phyloP scores from a whole-genome alignment of 345 rosid genomes.

The Sapria himalayana region DNA sequence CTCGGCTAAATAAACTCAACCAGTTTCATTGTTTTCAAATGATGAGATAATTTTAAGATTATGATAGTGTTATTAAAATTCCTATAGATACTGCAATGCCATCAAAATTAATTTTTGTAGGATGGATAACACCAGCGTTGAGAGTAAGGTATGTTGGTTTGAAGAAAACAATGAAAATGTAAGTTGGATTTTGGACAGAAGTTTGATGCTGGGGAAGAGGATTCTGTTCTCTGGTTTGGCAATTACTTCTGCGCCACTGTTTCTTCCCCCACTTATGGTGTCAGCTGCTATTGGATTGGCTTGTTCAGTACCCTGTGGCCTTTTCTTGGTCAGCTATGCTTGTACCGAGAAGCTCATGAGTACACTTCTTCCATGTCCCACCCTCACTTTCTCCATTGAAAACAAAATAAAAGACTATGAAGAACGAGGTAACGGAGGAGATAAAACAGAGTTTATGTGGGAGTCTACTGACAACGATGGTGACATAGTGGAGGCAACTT shows the following conservation, averaged over 20 bases:
- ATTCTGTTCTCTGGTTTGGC: constrained; percentile 30
- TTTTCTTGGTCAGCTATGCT: constrained; percentile 45
- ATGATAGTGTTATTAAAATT: too few species aligned
- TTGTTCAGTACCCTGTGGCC: constrained; percentile 37
- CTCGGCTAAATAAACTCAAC: too few species aligned
- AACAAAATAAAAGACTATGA: too few species aligned
- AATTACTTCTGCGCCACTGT: constrained; percentile 31
- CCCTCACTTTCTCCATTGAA: constrained; percentile 9
- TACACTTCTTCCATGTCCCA: constrained; percentile 29
- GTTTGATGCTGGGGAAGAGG: constrained; percentile 32
- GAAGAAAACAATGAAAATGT: constrained; percentile 14
- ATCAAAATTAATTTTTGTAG: too few species aligned
- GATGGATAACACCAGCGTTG: constrained; percentile 17
- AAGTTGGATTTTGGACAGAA: constrained; percentile 29
- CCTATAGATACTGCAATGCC: too few species aligned
- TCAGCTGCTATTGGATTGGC: constrained; percentile 34
- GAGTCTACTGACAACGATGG: too few species aligned
- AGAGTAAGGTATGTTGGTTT: constrained; percentile 14
- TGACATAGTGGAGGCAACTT: too few species aligned
- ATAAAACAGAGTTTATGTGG: too few species aligned
- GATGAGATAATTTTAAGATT: too few species aligned
- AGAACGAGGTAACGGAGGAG: too few species aligned
- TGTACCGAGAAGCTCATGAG: constrained; percentile 55
- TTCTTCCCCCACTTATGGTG: constrained; percentile 48
- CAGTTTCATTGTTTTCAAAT: too few species aligned